A percentile compares a stretch with the other conserved stretches of the same genome.
Evolutionary conservation across 805 yeast genomes (phyloP).

Genomic region (Blastobotrys robertii): DNA sequence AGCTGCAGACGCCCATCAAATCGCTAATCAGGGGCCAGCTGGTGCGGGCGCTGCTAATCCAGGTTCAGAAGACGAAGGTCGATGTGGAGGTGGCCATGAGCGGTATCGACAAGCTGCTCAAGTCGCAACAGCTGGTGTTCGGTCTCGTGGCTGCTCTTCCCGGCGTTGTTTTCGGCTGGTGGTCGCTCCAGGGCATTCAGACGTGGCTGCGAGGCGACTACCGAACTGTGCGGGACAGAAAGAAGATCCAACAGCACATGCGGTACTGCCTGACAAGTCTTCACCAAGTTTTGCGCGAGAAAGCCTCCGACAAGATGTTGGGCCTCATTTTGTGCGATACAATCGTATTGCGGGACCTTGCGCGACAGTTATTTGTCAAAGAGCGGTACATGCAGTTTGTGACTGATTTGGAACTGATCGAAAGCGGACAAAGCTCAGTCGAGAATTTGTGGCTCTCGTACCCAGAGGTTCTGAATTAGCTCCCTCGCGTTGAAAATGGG

Average conservation of each 20-base stretch:
- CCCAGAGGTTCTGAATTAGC: no score
- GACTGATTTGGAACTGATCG: constrained; percentile 51
- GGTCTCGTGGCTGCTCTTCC: constrained; percentile 89
- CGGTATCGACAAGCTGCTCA: constrained; percentile 82
- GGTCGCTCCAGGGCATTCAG: constrained; percentile 15
- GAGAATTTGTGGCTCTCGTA: no score
- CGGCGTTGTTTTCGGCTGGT: constrained; percentile 37
- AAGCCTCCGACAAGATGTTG: constrained; percentile 24
- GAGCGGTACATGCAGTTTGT: constrained; percentile 45
- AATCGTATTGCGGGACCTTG: constrained; percentile 43
- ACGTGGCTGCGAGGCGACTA: background rate
- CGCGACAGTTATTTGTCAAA: constrained; percentile 41
- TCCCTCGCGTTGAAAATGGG: no score
- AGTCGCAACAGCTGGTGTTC: constrained; percentile 81
- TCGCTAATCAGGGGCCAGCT: constrained; percentile 60
- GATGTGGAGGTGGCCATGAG: constrained; percentile 85
- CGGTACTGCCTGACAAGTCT: no score
- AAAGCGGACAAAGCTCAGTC: constrained; percentile 18
- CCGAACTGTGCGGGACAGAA: constrained; percentile 12
- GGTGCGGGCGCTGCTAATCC: constrained; percentile 70
- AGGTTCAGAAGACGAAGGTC: constrained; percentile 91
- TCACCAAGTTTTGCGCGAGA: constrained; percentile 9
- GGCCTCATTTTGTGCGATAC: constrained; percentile 65
- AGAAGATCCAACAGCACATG: constrained; percentile 18
- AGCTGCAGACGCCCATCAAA: constrained; percentile 58